Base-by-base conservation (phyloP, 2,329 filamentous ascomycete species). In the Fusarium sp. region DNA sequence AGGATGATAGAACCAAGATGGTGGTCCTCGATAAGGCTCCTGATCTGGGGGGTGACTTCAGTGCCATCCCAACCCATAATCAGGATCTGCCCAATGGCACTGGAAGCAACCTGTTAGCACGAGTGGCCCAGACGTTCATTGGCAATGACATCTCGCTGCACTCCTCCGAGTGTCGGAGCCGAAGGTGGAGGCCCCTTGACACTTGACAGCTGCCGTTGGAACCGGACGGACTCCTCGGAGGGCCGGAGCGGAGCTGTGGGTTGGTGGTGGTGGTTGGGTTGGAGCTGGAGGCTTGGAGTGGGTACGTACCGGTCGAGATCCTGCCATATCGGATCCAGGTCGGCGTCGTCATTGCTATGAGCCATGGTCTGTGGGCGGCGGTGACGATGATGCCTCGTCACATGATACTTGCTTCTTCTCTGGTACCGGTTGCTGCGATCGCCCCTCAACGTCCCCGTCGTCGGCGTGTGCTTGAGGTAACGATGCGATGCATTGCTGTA, bases 11-110 rank as follows among this genome's bases (percentile, higher is more conserved):
- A 97, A 65, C 97, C 97, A 57, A 99, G 88, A 81, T 98, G 94
- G 81, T 96, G 91, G 76, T 94, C 89, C 81, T 94, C 91, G 79
- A 97, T 97, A 75, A 95, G 88, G 77, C 90, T 92, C 74, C 90
- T 91, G 81, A 97, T 95, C 82, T 95, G 93, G 70, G 94, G 94
- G 30, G 94, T 96, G 63, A 97, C 92, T 81, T 93, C 90, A 65
- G 93, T 94, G 70, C 94, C 94, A 86, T 97, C 93, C 87, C 94
- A 97, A 81, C 93, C 94, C 92, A 95, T 94, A 82, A 94, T 92
- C 82, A 95, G 87, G 86, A 92, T 89, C 86, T 95, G 93, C 70
- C 93, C 93, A 86, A 94, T 91, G 70, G 90, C 89, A 87, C 90
- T 92, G 79, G 70, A 76, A 43, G n/a, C 43, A 54, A 81, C 60